phyloP scores from a whole-genome alignment of 2,329 filamentous ascomycete species.

The Trichoderma oligosporum region DNA sequence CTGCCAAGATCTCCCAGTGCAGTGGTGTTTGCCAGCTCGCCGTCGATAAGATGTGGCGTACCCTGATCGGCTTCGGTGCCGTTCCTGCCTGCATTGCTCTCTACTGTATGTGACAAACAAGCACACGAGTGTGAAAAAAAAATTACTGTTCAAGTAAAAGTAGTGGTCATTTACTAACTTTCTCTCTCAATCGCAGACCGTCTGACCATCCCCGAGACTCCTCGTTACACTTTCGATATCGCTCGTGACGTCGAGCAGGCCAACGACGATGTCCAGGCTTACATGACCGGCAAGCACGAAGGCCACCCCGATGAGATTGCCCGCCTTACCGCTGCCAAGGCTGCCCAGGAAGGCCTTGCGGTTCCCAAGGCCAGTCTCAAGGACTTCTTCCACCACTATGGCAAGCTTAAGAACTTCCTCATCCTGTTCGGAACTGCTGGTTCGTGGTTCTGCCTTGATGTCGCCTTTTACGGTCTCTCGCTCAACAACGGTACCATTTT shows the following conservation, averaged over 20 bases:
- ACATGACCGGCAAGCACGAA: slow-evolving; percentile 61
- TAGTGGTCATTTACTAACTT: neutral
- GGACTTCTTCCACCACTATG: slow-evolving; percentile 70
- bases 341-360: slow-evolving; percentile 52
- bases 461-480: slow-evolving; percentile 64
- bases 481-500: slow-evolving; percentile 75
- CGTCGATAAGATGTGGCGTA: slow-evolving; percentile 85
- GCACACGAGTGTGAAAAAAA: neutral
- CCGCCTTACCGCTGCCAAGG: slow-evolving; percentile 55
- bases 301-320: slow-evolving; percentile 63
- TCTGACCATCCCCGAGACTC: slow-evolving; percentile 81
- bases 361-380: slow-evolving; percentile 66
- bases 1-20: slow-evolving; percentile 53
- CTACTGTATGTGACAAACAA: slow-evolving; percentile 51
- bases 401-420: slow-evolving; percentile 66
- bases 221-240: slow-evolving; percentile 83
- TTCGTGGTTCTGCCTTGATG: slow-evolving; percentile 74
- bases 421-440: slow-evolving; percentile 74
- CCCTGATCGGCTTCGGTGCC: slow-evolving; percentile 75
- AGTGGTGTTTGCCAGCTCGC: slow-evolving; percentile 35
- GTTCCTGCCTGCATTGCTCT: slow-evolving; percentile 77
- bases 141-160: too few species aligned
- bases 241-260: slow-evolving; percentile 71
- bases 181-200: slow-evolving; percentile 40
- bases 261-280: slow-evolving; percentile 68